These are phyloP conservation scores for Populus alba DNA, from an alignment of 345 rosid species.

Conservation along the genomic window DNA sequence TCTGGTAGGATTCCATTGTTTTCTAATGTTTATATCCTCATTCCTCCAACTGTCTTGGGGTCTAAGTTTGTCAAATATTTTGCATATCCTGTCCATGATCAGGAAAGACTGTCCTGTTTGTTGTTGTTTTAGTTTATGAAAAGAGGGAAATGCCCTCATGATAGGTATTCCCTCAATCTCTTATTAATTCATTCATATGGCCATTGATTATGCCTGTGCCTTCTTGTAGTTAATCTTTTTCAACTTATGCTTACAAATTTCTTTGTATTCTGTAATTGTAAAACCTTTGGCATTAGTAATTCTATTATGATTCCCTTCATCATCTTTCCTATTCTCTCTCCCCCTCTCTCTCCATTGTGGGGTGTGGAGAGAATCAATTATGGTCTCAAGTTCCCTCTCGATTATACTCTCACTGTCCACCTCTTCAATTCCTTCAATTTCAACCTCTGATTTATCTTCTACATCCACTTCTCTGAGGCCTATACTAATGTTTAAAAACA, in stretches of 20 bases:
- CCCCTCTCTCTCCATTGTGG: no score
- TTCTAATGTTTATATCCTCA: background rate
- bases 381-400: conserved; percentile 11
- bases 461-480: background rate
- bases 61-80: background rate
- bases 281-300: background rate
- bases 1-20: background rate
- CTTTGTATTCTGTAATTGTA: background rate
- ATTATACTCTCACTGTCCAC: background rate
- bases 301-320: background rate
- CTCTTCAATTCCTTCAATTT: background rate
- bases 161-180: background rate
- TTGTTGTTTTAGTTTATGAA: background rate
- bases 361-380: background rate
- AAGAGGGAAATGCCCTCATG: background rate
- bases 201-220: background rate
- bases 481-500: background rate
- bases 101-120: background rate
- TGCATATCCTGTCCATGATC: background rate
- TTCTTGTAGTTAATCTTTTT: background rate
- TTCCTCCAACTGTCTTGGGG: background rate
- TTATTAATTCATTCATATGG: background rate
- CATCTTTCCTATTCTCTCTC: background rate
- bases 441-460: background rate
- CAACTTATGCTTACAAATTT: background rate